A percentile compares a stretch with the other conserved stretches of the same genome.
Evolutionary conservation across 139 green algal genomes (phyloP).

Genomic region (Chlamydomonas sp.): DNA sequence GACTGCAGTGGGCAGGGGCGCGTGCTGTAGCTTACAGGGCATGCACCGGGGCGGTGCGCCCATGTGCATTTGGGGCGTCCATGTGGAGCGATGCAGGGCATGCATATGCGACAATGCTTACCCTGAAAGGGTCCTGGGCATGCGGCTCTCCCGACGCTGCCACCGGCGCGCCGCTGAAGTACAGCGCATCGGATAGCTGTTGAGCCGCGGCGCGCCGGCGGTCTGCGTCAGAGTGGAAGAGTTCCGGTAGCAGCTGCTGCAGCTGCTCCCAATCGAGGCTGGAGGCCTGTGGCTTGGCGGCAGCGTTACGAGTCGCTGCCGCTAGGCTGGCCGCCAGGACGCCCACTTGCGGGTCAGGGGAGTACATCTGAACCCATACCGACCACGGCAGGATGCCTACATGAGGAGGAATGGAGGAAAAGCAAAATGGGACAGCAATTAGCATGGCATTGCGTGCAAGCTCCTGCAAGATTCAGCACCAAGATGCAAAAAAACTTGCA

Average conservation of each 20-base stretch:
- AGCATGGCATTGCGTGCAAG: too few relatives aligned
- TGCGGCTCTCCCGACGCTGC: conserved; percentile 7
- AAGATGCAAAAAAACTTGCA: too few relatives aligned
- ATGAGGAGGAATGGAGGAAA: neutral
- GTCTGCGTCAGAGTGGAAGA: conserved; percentile 28
- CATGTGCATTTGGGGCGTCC: too few relatives aligned
- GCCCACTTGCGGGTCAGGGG: conserved; percentile 37
- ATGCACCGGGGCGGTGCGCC: too few relatives aligned
- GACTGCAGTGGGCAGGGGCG: too few relatives aligned
- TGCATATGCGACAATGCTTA: neutral
- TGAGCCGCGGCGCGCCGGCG: neutral
- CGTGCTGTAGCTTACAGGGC: too few relatives aligned
- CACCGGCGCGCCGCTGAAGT: neutral
- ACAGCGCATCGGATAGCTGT: conserved; percentile 38
- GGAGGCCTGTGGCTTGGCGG: neutral
- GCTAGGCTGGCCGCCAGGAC: conserved; percentile 38
- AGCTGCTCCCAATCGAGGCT: neutral
- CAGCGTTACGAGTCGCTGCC: neutral
- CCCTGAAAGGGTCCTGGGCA: conserved; percentile 20
- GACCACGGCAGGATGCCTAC: conserved; percentile 41
- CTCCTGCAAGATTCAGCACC: too few relatives aligned
- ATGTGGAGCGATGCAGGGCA: too few relatives aligned
- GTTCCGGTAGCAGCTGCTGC: conserved; percentile 7
- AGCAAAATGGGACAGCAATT: too few relatives aligned
- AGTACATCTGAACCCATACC: conserved; percentile 34